phyloP scores from a whole-genome alignment of 441 rosid genomes.

The Bocquillonia castaneifolia region DNA sequence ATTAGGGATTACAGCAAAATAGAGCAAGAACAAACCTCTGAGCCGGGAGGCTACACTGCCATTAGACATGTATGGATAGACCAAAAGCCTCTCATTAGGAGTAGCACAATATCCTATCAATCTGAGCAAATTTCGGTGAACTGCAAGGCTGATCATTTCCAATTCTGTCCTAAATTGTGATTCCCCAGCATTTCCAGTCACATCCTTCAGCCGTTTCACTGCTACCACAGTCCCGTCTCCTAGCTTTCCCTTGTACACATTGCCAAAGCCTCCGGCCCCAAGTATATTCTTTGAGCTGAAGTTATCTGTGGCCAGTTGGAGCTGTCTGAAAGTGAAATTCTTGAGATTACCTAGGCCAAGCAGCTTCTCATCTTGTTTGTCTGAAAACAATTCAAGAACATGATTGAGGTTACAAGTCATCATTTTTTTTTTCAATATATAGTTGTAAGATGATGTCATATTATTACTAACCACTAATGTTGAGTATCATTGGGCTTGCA shows the following conservation, averaged over 20 bases:
- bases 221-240: slow-evolving; percentile 65
- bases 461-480: slow-evolving; percentile 45
- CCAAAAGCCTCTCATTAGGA: slow-evolving; percentile 68
- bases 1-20: slow-evolving; percentile 2
- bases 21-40: slow-evolving; percentile 48
- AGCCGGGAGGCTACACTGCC: slow-evolving; percentile 92
- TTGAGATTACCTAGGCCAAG: slow-evolving; percentile 62
- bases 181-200: slow-evolving; percentile 66
- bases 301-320: slow-evolving; percentile 69
- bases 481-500: slow-evolving; percentile 34
- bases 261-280: slow-evolving; percentile 85
- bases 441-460: background rate
- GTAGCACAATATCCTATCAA: slow-evolving; percentile 71
- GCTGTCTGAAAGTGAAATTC: slow-evolving; percentile 75
- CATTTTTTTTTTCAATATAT: background rate
- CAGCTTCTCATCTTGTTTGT: slow-evolving; percentile 65
- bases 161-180: slow-evolving; percentile 81
- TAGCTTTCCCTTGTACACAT: slow-evolving; percentile 81
- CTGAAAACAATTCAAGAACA: slow-evolving; percentile 30
- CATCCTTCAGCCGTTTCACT: slow-evolving; percentile 70
- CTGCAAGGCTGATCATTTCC: slow-evolving; percentile 90
- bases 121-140: slow-evolving; percentile 74
- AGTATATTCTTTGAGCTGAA: slow-evolving; percentile 71
- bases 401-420: background rate
- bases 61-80: slow-evolving; percentile 83